phyloP scores from a whole-genome alignment of 345 rosid species.

The Populus simonii region DNA sequence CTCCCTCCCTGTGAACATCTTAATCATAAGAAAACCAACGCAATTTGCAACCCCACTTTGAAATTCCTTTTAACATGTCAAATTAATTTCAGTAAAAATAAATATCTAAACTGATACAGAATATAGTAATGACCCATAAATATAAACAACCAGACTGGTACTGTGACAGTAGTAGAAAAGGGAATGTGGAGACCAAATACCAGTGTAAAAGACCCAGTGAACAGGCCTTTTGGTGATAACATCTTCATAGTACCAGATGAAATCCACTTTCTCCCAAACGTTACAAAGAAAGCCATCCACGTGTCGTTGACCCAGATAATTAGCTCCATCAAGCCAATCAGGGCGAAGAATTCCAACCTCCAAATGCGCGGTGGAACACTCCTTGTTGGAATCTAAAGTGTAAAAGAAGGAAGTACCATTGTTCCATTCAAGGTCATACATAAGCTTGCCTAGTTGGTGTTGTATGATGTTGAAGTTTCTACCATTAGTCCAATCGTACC shows the following conservation, averaged over 20 bases:
- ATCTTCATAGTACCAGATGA: constrained; percentile 59
- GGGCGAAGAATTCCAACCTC: constrained; percentile 65
- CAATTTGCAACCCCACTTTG: background rate
- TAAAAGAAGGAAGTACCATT: constrained; percentile 57
- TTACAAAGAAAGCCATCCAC: constrained; percentile 57
- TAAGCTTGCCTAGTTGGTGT: constrained; percentile 43
- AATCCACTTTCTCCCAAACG: constrained; percentile 64
- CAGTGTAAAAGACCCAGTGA: constrained; percentile 55
- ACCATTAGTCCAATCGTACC: constrained; percentile 66
- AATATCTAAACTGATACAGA: too few species aligned
- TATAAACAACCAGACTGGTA: too few species aligned
- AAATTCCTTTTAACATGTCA: background rate
- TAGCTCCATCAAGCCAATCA: constrained; percentile 54
- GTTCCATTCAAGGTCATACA: constrained; percentile 63
- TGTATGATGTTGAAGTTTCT: constrained; percentile 59
- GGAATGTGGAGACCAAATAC: constrained; percentile 12
- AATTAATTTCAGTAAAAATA: background rate
- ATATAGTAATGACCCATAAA: background rate
- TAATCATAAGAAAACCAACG: background rate
- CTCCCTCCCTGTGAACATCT: constrained; percentile 40
- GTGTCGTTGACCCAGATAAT: constrained; percentile 47
- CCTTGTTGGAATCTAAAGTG: constrained; percentile 29
- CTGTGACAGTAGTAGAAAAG: too few species aligned
- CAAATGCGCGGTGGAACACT: constrained; percentile 32
- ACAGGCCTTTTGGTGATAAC: constrained; percentile 52